phyloP scores from a whole-genome alignment of 2,329 filamentous ascomycete genomes.

The Phyllosticta citribraziliensis region DNA sequence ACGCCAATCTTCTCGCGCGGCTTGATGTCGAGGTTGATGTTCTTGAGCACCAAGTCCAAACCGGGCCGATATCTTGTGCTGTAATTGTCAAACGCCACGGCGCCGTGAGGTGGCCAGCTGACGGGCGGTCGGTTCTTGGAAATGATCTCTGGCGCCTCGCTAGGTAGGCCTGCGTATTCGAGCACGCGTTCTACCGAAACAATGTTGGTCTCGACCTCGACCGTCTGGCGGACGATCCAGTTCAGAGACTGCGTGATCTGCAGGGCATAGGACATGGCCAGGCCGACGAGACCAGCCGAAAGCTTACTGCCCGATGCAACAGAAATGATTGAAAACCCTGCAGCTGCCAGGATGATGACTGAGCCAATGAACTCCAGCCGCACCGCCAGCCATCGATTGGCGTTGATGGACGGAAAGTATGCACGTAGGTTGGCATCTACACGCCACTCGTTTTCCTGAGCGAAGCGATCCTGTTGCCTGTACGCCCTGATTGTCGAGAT shows the following conservation, averaged over 20 bases:
- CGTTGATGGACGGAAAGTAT: constrained; percentile 92
- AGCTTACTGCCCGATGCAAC: constrained; percentile 59
- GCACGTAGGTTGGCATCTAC: constrained; percentile 90
- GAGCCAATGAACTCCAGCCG: constrained; percentile 93
- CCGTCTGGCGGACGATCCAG: constrained; percentile 97
- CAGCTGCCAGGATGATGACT: constrained; percentile 80
- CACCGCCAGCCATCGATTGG: constrained; percentile 82
- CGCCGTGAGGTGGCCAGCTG: constrained; percentile 84
- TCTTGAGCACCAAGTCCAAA: constrained; percentile 84
- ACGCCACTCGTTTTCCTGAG: constrained; percentile 92
- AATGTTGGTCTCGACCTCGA: constrained; percentile 99
- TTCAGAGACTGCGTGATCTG: constrained; percentile 96
- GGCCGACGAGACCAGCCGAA: constrained; percentile 68
- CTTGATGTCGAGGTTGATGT: constrained; percentile 86
- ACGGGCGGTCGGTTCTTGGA: constrained; percentile 76
- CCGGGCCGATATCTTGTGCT: constrained; percentile 87
- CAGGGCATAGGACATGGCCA: constrained; percentile 93
- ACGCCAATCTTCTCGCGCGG: constrained; percentile 97
- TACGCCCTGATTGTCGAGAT: constrained; percentile 94
- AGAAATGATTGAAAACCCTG: constrained; percentile 70
- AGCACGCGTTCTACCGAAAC: constrained; percentile 96
- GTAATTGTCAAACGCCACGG: constrained; percentile 85
- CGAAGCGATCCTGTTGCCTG: constrained; percentile 76
- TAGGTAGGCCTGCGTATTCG: constrained; percentile 84
- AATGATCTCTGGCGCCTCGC: constrained; percentile 90